These are phyloP conservation scores for Russula brevipes DNA, from an alignment of 768 basidiomycete species.

Conservation along the genomic window DNA sequence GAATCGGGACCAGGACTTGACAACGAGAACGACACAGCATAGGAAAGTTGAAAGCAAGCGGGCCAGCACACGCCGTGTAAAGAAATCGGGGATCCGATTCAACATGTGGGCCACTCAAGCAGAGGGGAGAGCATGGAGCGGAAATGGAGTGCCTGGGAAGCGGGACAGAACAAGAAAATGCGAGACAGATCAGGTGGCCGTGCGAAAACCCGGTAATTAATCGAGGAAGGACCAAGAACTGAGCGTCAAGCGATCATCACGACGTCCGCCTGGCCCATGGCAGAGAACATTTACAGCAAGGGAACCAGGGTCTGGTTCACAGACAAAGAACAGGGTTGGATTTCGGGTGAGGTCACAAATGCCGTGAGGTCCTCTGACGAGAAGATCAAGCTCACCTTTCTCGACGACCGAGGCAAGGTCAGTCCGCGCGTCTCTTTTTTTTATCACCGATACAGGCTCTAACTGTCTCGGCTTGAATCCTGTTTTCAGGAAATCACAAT, in stretches of 20 bases:
- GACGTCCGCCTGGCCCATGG: slow-evolving; percentile 45
- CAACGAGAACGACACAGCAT: slow-evolving; percentile 37
- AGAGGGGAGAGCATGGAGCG: background rate
- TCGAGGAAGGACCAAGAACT: background rate
- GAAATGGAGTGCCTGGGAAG: too few species aligned
- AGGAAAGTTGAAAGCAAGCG: slow-evolving; percentile 42
- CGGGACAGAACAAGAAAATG: too few species aligned
- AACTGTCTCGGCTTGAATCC: background rate
- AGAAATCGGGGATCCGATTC: slow-evolving; percentile 15
- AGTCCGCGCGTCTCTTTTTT: slow-evolving; percentile 20
- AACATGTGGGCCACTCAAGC: background rate
- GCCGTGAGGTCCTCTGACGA: slow-evolving; percentile 64
- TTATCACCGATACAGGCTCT: slow-evolving; percentile 6
- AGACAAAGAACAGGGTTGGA: slow-evolving; percentile 92
- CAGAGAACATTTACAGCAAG: slow-evolving; percentile 89
- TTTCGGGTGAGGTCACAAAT: slow-evolving; percentile 76
- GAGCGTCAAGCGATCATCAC: slow-evolving; percentile 12
- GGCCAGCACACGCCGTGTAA: slow-evolving; percentile 36
- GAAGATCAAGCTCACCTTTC: slow-evolving; percentile 74
- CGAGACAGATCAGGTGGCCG: slow-evolving; percentile 15
- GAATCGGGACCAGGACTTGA: slow-evolving; percentile 37
- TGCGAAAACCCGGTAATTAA: slow-evolving; percentile 13
- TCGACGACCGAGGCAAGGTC: slow-evolving; percentile 92
- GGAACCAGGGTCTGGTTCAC: slow-evolving; percentile 90
- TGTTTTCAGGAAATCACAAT: slow-evolving; percentile 63